Percentiles rank a stretch among this genome's conserved stretches.
Evolutionary conservation across 2,329 filamentous ascomycete species (phyloP).

Genomic region (Sodiomyces alkalinus): DNA sequence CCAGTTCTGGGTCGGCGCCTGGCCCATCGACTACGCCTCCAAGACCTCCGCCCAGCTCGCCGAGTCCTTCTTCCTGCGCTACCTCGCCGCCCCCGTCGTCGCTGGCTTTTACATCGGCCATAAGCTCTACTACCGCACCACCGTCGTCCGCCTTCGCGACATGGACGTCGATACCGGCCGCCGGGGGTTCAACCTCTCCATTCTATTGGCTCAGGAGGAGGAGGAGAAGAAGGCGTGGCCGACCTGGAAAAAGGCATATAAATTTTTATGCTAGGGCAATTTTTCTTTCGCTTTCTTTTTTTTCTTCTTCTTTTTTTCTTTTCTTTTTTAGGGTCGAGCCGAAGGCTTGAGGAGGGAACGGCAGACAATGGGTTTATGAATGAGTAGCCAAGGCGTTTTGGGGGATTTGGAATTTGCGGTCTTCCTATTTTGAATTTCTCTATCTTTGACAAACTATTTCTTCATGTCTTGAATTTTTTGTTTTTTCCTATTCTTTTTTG

Average conservation of each 20-base stretch:
- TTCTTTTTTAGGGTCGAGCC: too few species aligned
- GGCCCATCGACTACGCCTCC: constrained; percentile 46
- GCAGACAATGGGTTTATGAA: too few species aligned
- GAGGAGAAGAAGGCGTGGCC: constrained; percentile 62
- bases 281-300: too few species aligned
- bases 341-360: too few species aligned
- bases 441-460: too few species aligned
- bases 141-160: constrained; percentile 49
- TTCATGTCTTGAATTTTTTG: too few species aligned
- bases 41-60: constrained; percentile 31
- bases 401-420: too few species aligned
- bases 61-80: constrained; percentile 58
- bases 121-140: constrained; percentile 60
- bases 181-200: constrained; percentile 67
- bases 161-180: constrained; percentile 84
- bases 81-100: constrained; percentile 56
- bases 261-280: constrained; percentile 56
- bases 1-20: constrained; percentile 80
- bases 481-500: too few species aligned
- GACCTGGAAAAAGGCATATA: constrained; percentile 61
- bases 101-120: constrained; percentile 54
- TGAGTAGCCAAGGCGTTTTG: too few species aligned
- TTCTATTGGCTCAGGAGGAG: constrained; percentile 64
- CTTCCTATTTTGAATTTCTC: too few species aligned
- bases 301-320: too few species aligned